phyloP scores from a whole-genome alignment of 83 land plant genomes.

The Thuja plicata region DNA sequence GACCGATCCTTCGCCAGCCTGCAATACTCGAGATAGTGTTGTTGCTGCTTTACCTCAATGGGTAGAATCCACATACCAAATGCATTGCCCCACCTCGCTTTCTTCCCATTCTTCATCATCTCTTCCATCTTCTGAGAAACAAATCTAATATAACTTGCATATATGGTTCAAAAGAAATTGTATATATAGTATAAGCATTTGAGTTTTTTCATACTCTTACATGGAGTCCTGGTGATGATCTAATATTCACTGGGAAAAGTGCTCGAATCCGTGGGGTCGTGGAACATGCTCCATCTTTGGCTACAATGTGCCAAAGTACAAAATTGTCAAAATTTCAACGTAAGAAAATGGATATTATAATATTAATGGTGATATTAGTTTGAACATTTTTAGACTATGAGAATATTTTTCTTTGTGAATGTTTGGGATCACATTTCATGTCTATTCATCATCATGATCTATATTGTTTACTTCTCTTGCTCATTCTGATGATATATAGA shows the following conservation, averaged over 20 bases:
- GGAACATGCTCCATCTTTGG: not conserved
- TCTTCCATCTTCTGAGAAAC: conserved; percentile 11
- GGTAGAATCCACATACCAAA: conserved; percentile 12
- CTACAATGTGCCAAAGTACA: not conserved
- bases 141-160: not conserved
- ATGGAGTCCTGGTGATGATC: conserved; percentile 4
- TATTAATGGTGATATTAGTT: too few relatives aligned
- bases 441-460: too few relatives aligned
- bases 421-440: too few relatives aligned
- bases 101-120: conserved; percentile 3
- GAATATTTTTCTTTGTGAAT: too few relatives aligned
- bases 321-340: too few relatives aligned
- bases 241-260: conserved; percentile 9
- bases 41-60: not conserved
- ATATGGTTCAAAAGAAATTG: not conserved
- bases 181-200: not conserved
- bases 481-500: too few relatives aligned
- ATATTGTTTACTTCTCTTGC: too few relatives aligned
- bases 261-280: conserved; percentile 5
- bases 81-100: conserved; percentile 14
- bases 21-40: not conserved
- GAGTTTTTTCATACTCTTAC: not conserved
- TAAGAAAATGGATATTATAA: too few relatives aligned
- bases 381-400: not conserved
- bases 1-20: not conserved